These are phyloP conservation scores for Rhodamnia argentea DNA, from an alignment of 345 rosid species.

Conservation along the genomic window DNA sequence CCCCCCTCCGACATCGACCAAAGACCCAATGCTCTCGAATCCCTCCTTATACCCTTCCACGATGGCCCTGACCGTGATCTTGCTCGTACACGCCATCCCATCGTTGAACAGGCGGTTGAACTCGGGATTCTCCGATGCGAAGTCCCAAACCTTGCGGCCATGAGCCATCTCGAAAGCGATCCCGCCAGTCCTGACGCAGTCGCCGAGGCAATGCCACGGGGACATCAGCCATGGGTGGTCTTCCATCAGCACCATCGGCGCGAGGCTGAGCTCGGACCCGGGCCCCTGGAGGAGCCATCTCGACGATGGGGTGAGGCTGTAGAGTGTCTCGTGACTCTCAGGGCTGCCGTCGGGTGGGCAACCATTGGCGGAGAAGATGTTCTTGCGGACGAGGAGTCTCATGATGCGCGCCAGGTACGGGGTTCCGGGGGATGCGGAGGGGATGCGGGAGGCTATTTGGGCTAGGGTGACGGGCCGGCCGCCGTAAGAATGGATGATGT, in stretches of 20 bases:
- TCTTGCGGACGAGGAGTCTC: slow-evolving; percentile 14
- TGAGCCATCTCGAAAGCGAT: slow-evolving; percentile 9
- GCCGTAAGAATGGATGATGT: slow-evolving; percentile 18
- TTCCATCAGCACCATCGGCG: slow-evolving; percentile 18
- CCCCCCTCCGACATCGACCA: slow-evolving; percentile 22
- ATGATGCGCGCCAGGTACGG: slow-evolving; percentile 15
- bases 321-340: slow-evolving; percentile 16
- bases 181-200: neutral
- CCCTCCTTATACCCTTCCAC: slow-evolving; percentile 1
- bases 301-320: slow-evolving; percentile 13
- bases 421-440: slow-evolving; percentile 1
- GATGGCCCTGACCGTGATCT: neutral
- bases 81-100: slow-evolving; percentile 5
- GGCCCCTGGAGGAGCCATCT: slow-evolving; percentile 22
- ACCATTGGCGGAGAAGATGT: slow-evolving; percentile 4
- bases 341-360: neutral
- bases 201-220: slow-evolving; percentile 15
- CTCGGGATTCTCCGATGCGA: neutral
- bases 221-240: slow-evolving; percentile 6
- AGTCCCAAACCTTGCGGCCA: slow-evolving; percentile 1
- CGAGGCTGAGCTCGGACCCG: slow-evolving; percentile 6
- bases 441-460: slow-evolving; percentile 15
- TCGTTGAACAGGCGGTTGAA: slow-evolving; percentile 2
- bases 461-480: slow-evolving; percentile 4
- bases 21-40: neutral